Evolutionary conservation across 2,329 filamentous ascomycete genomes (phyloP).

Genomic region (Ceratocystis variospora): DNA sequence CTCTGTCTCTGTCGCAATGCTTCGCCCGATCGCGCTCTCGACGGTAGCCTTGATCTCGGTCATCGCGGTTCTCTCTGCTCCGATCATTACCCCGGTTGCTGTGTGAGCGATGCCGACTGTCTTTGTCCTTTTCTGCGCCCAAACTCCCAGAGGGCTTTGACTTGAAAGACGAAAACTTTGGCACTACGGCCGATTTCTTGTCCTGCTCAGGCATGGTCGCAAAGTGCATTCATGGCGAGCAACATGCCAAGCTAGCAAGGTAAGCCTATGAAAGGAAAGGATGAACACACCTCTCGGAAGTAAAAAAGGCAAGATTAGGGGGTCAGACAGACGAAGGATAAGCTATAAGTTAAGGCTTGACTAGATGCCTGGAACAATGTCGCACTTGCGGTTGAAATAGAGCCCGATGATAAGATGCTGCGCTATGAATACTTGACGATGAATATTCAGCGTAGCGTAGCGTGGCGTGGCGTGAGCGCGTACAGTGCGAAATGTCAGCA

Average conservation of each 20-base stretch:
- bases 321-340: not conserved
- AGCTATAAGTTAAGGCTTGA: too few relatives aligned
- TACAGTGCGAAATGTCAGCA: too few relatives aligned
- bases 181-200: slow-evolving; percentile 31
- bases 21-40: not conserved
- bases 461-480: too few relatives aligned
- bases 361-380: too few relatives aligned
- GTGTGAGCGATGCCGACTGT: not conserved
- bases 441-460: too few relatives aligned
- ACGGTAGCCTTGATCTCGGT: slow-evolving; percentile 4
- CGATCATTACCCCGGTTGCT: not conserved
- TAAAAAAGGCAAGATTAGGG: not conserved
- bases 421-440: too few relatives aligned
- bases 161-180: slow-evolving; percentile 65
- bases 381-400: too few relatives aligned
- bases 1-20: not conserved
- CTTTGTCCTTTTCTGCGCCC: not conserved
- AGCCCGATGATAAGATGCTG: too few relatives aligned
- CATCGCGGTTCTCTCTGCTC: slow-evolving; percentile 13
- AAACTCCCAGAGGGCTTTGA: slow-evolving; percentile 7
- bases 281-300: not conserved
- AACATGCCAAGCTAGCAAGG: not conserved
- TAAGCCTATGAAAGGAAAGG: not conserved
- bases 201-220: slow-evolving; percentile 24
- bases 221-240: not conserved